These are phyloP conservation scores for Cutaneotrichosporon spelunceum DNA, from an alignment of 1,284 basidiomycete genomes.

Conservation along the genomic window DNA sequence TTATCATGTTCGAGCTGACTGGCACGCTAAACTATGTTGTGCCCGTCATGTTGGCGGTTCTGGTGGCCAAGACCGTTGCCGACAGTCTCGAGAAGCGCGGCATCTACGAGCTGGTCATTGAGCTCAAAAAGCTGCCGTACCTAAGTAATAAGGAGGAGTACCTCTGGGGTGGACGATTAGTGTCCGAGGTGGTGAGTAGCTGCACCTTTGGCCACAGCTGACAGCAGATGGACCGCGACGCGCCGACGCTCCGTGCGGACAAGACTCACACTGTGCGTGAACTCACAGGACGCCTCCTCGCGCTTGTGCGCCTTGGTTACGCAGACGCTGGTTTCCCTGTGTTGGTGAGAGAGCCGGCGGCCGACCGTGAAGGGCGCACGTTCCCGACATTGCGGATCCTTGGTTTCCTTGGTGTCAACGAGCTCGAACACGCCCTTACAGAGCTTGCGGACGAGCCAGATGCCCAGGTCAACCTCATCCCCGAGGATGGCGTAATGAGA, in stretches of 20 bases:
- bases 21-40: conserved; percentile 91
- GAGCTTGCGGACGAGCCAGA: conserved; percentile 72
- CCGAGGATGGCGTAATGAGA: conserved; percentile 32
- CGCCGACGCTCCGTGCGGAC: conserved; percentile 43
- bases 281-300: conserved; percentile 44
- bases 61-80: conserved; percentile 89
- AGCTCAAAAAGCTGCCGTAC: conserved; percentile 79
- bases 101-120: conserved; percentile 93
- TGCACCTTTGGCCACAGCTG: conserved; percentile 9
- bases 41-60: conserved; percentile 80
- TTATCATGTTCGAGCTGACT: conserved; percentile 96
- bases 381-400: conserved; percentile 60
- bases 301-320: conserved; percentile 42
- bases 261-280: conserved; percentile 44
- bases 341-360: conserved; percentile 56
- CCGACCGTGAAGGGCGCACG: conserved; percentile 37
- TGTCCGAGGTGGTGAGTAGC: conserved; percentile 68
- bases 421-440: conserved; percentile 79
- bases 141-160: conserved; percentile 85
- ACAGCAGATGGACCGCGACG: conserved; percentile 55
- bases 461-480: conserved; percentile 63
- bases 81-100: conserved; percentile 91
- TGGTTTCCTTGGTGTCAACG: conserved; percentile 89
- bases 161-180: conserved; percentile 71
- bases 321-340: conserved; percentile 87